Conservation (phyloP, 75 land plant genomes). For the Cupressus sempervirens region DNA sequence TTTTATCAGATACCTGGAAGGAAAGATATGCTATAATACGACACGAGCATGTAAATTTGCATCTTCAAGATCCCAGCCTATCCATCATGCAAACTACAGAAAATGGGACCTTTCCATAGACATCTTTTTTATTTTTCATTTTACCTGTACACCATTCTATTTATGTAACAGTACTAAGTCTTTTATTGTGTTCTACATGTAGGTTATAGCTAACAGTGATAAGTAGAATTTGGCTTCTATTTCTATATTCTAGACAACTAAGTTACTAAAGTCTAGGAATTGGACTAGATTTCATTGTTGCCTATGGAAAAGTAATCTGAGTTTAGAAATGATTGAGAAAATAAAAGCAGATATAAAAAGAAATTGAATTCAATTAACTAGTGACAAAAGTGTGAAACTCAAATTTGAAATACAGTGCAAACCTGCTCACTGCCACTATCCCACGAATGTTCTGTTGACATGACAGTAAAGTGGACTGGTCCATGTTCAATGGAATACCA, state of each 20-base stretch:
- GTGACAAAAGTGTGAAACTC: not conserved
- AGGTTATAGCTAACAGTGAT: not conserved
- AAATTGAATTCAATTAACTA: not conserved
- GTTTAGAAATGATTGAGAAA: not conserved
- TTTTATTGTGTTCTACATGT: not conserved
- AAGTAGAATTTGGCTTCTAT: not conserved
- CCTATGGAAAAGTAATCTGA: not conserved
- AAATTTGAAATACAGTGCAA: not conserved
- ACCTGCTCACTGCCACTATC: slow-evolving; percentile 41
- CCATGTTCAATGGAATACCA: slow-evolving; percentile 46
- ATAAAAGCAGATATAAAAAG: not conserved
- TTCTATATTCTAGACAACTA: not conserved
- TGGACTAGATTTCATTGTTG: not conserved
- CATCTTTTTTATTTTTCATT: too few relatives aligned
- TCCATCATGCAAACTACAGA: not conserved
- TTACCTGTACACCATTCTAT: too few relatives aligned
- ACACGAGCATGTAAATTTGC: too few relatives aligned
- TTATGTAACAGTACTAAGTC: not conserved
- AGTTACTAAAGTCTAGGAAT: not conserved
- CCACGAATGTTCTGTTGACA: slow-evolving; percentile 54
- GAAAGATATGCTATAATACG: not conserved
- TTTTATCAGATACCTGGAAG: not conserved
- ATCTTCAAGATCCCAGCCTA: not conserved
- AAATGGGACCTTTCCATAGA: not conserved
- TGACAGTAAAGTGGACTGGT: slow-evolving; percentile 44